A percentile compares a stretch with the other conserved stretches of the same genome.
These are phyloP conservation scores for Calendula officinalis DNA, from an alignment of 129 eudicot genomes.

Conservation along the genomic window DNA sequence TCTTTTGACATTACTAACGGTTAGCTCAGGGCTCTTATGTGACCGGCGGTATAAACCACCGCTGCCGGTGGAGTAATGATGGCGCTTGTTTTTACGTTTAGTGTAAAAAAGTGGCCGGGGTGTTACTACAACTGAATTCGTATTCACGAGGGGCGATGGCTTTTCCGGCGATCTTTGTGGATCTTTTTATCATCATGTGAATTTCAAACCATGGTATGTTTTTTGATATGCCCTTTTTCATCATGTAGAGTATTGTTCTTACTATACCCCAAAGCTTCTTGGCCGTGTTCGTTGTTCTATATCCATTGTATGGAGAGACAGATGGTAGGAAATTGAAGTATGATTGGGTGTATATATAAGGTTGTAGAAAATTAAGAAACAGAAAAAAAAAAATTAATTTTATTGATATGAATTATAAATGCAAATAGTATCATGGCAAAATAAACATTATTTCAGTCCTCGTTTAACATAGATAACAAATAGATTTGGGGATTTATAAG, in stretches of 20 bases:
- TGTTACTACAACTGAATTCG: constrained; percentile 73
- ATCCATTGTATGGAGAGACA: constrained; percentile 37
- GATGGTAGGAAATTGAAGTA: constrained; percentile 19
- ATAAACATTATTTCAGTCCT: too few species aligned
- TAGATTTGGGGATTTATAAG: too few species aligned
- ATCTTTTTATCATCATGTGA: constrained; percentile 48
- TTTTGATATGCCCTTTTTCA: constrained; percentile 48
- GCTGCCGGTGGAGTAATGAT: constrained; percentile 15
- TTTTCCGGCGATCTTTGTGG: constrained; percentile 61
- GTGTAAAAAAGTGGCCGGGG: constrained; percentile 42
- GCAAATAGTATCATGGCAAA: background rate
- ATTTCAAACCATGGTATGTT: constrained; percentile 57
- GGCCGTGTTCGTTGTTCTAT: constrained; percentile 41
- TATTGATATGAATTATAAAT: constrained; percentile 10
- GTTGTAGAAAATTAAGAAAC: constrained; percentile 5
- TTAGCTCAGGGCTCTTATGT: background rate
- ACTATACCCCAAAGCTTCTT: constrained; percentile 57
- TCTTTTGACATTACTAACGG: constrained; percentile 31
- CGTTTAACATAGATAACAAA: too few species aligned
- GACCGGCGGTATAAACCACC: constrained; percentile 2
- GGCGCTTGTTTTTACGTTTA: constrained; percentile 37
- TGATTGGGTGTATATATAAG: constrained; percentile 33
- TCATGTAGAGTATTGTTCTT: constrained; percentile 47
- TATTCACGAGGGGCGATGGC: constrained; percentile 61
- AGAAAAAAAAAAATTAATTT: background rate